Base-by-base conservation (phyloP, 228 moss, liverwort and hornwort genomes). In the Sphagnum magellanicum region DNA sequence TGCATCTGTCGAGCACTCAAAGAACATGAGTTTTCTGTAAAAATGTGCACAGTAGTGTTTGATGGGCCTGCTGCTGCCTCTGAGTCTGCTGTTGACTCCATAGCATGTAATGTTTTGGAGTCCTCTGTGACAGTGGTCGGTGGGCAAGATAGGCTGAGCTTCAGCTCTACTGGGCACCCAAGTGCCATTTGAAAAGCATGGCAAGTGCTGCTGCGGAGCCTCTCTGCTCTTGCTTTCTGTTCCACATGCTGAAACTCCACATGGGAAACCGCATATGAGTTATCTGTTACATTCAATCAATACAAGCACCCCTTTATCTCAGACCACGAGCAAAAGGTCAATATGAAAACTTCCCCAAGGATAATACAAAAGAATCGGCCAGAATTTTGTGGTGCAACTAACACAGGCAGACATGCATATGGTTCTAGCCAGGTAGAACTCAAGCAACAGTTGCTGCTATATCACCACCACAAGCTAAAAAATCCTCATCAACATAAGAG, bases 141-240 rank as follows among this genome's bases (percentile, higher is more conserved):
- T 14, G 85, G 89, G 74, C 89, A 91, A 75, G 93, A 92, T 1
- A 96, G 73, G 60, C 89, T 91, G 16, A 96, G 81, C 77, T 96
- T 91, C 15, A 96, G 81, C 75, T 96, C 96, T 5, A 96, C 96
- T 6, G 96, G 96, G 73, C 96, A 91, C 57, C 96, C 96, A n/a
- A 96, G 73, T 11, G 96, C 93, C 91, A 93, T 96, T 74, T 96
- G 96, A 73, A 96, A 96, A 1, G 96, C 93, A 72, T 93, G 92
- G 75, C 93, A 92, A 5, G 92, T 93, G 77, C 93, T 91, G 73
- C 93, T 89, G 66, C 96, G 81, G 46, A 93, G 78, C 51, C 96
- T 86, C 73, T 92, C 91, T 58, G 93, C 96, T 5, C 91, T 87
- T 49, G 91, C 84, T 69, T 91, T 96, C 79, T 88, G 88, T 63